Percentiles rank a stretch among this genome's conserved stretches.
Evolutionary conservation across 345 rosid species (phyloP).

Genomic region (Toxicodendron radicans): DNA sequence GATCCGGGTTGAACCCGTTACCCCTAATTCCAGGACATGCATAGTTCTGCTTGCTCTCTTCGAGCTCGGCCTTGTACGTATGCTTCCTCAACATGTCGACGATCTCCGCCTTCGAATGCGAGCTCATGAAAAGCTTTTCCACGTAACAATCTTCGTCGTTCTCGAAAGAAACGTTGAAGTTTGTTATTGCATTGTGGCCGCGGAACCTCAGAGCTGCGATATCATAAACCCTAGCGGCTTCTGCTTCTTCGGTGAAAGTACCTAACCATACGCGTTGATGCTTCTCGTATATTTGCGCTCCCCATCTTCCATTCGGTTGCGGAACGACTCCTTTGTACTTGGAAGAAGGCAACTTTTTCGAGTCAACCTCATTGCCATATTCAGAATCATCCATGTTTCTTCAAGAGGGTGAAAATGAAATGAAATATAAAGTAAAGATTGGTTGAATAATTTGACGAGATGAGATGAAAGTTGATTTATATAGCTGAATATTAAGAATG

Average conservation of each 20-base stretch:
- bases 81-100: conserved; percentile 65
- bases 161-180: conserved; percentile 33
- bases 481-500: neutral
- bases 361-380: conserved; percentile 22
- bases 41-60: conserved; percentile 38
- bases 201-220: conserved; percentile 54
- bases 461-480: neutral
- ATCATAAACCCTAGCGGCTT: conserved; percentile 56
- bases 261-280: conserved; percentile 69
- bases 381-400: conserved; percentile 5
- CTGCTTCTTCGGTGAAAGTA: conserved; percentile 53
- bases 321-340: conserved; percentile 57
- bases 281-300: conserved; percentile 62
- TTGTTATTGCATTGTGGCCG: conserved; percentile 52
- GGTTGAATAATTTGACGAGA: no score
- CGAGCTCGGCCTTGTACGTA: conserved; percentile 51
- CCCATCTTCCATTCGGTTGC: conserved; percentile 62
- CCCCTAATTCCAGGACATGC: neutral
- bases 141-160: conserved; percentile 17
- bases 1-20: neutral
- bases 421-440: no score
- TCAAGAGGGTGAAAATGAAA: no score
- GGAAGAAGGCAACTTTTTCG: conserved; percentile 35
- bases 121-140: conserved; percentile 38
- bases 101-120: conserved; percentile 58